Evolutionary conservation across 768 basidiomycete species (phyloP), one percentile per base, ranked within the genome.

Genomic region (Boletus sp.): DNA sequence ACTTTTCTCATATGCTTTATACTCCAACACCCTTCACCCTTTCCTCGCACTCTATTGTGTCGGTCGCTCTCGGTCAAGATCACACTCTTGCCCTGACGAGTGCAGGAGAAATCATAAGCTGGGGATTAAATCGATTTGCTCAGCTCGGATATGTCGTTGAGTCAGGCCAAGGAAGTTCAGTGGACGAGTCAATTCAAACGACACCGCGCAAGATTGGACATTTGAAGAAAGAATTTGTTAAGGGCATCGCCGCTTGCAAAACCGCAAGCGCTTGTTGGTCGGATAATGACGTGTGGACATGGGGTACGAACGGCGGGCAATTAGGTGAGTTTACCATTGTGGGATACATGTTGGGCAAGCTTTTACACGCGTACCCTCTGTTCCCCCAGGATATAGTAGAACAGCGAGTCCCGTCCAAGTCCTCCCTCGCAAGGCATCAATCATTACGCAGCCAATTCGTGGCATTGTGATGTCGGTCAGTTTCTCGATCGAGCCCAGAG

Each of bases 291-390:
- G 80, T 93, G 2, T 94, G 80, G 68, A 93, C 92, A 0, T 98
- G 94, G 94, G 97, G 97, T 0, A 90, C 87, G 25, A 97, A 98
- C 69, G 80, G 79, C 39, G 97, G 97, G 1, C 97, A 99, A 68
- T 78, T 98, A 4, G 95, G 94, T 84, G 56, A 50, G 78, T 41
- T 41, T 47, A 7, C 29, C 10, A 19, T 23, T 32, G 45, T 47
- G 10, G 11, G 9, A 19, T 23, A 11, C 1, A n/a, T n/a, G 14
- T 21, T 4, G 32, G 5, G 3, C 27, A 1, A 8, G 9, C n/a
- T 19, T 44, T 50, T 30, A 41, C 13, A 9, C 27, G 10, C 9
- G 13, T 4, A 4, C 5, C 5, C 3, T 25, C 14, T 33, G 53
- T 27, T 50, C 21, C 8, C 42, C 7, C 46, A 90, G 90, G 91